Base-by-base conservation (phyloP, 2,329 filamentous ascomycete species). In the Aspergillus sp. region DNA sequence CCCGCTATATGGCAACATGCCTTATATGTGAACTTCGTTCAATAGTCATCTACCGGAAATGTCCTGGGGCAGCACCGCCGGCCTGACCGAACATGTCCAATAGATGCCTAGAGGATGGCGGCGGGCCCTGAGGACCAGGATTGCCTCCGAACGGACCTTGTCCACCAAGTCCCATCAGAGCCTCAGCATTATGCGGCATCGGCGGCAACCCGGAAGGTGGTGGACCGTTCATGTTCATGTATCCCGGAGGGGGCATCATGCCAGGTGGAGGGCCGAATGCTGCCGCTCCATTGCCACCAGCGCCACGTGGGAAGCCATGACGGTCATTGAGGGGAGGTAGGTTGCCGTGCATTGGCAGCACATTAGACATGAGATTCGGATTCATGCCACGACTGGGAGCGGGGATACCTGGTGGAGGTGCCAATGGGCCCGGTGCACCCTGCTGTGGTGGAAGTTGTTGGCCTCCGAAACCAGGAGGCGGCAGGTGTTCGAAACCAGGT, bases 201-300 rank as follows among this genome's bases (percentile, higher is more conserved):
- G 67, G 68, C 46, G 67, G 67, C 44, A 70, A 70, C 3, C 59
- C 67, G 39, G 62, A 62, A 5, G 68, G 69, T 4, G 64, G 66
- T 37, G 67, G 69, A 2, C 61, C 67, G 42, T 68, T 70, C 61
- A 73, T 67, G 45, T 68, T 70, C 62, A 73, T 67, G 50, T 72
- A 74, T 20, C 70, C 71, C 3, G 70, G 71, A 20, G 70, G 71
- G 23, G 70, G 70, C 57, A 70, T 69, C 66, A 73, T 72, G 43
- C 69, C 70, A 5, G 70, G 70, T 10, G 70, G 70, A 44, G 63
- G 64, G 2, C 60, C 64, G 45, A 63, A 67, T 25, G 55, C 60
- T 12, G 57, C 52, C 5, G 62, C 47, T 20, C 53, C 56, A 49
- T 51, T 59, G n/a, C 57, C 61, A 30, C 56, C 60, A 19, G 60